Base-by-base conservation (phyloP, 305 asterid genomes). In the Petunia hybrid region DNA sequence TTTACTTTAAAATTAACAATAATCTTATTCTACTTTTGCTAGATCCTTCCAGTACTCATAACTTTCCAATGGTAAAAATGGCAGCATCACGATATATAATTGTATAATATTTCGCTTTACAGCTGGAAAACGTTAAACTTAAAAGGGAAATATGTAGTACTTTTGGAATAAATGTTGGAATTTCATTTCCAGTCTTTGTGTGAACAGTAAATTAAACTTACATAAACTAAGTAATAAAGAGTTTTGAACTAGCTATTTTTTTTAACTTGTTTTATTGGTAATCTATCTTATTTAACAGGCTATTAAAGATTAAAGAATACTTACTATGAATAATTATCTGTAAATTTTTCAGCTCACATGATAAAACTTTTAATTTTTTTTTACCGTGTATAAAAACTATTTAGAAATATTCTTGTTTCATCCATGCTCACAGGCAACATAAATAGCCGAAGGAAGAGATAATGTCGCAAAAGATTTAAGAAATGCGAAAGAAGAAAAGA, bases 71-170 rank as follows among this genome's bases (percentile, higher is more conserved):
- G 45, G 60, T 74, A 53, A 53, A 36, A 53, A 74, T 74, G 7
- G 79, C 2, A 74, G 64, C 48, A 74, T 74, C 36, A 60, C 6
- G 4, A 39, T 36, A 13, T 57, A 74, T 74, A 74, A 74, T 57
- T 74, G 78, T 13, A 51, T 74, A 36, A 64, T 74, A 53, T 74
- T 53, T 51, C 61, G n/a, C 35, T 74, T 74, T 74, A 74, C 79
- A 74, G 38, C 79, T 74, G 79, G 79, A 74, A 74, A 3, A 74
- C 51, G 8, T 53, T 74, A 74, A 74, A 51, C 64, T 39, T 74
- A 36, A 74, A 73, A 73, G 63, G 51, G 78, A 51, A 74, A 74
- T 53, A 69, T 4, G 56, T 42, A 35, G 3, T 48, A 73, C 5
- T 6, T 71, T 71, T 51, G 31, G 46, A 45, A 51, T 43, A 51